These are phyloP conservation scores for Neurospora hispaniola DNA, from an alignment of 495 filamentous ascomycete species.

Conservation along the genomic window DNA sequence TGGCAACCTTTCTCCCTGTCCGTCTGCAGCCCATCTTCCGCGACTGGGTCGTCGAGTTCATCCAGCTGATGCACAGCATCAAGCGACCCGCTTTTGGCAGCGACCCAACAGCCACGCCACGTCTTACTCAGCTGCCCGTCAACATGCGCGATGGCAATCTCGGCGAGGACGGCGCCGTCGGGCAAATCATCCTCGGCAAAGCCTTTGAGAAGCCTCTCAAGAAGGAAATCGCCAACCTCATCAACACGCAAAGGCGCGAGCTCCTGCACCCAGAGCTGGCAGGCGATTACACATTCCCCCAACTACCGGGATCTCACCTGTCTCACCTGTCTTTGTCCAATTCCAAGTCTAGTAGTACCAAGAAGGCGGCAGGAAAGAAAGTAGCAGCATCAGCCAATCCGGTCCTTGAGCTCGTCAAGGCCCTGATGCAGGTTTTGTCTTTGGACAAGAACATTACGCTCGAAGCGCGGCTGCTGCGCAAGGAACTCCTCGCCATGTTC, in stretches of 20 bases:
- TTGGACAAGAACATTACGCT: constrained; percentile 80
- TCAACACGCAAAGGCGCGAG: constrained; percentile 76
- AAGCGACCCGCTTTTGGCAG: constrained; percentile 52
- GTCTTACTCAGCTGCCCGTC: constrained; percentile 68
- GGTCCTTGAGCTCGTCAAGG: constrained; percentile 79
- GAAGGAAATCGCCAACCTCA: constrained; percentile 69
- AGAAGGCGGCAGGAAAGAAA: neutral
- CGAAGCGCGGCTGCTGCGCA: constrained; percentile 75
- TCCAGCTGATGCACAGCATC: constrained; percentile 81
- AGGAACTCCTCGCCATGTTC: constrained; percentile 80
- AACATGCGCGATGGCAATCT: constrained; percentile 33
- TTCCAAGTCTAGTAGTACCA: neutral
- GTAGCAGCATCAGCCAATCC: constrained; percentile 54
- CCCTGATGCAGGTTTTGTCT: constrained; percentile 79
- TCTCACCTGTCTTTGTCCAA: constrained; percentile 6
- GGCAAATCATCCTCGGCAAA: constrained; percentile 54
- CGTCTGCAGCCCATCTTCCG: constrained; percentile 78
- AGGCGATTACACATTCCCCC: constrained; percentile 78
- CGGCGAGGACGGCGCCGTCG: constrained; percentile 40
- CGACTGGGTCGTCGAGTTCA: constrained; percentile 89
- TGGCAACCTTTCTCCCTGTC: constrained; percentile 73
- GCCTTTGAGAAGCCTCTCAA: constrained; percentile 81
- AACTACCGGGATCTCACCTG: constrained; percentile 65
- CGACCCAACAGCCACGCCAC: constrained; percentile 47
- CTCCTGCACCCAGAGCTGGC: constrained; percentile 82